A percentile compares a stretch with the other conserved stretches of the same genome.
Evolutionary conservation across 306 rosid genomes (phyloP).

Genomic region (Quercus engelmannii): DNA sequence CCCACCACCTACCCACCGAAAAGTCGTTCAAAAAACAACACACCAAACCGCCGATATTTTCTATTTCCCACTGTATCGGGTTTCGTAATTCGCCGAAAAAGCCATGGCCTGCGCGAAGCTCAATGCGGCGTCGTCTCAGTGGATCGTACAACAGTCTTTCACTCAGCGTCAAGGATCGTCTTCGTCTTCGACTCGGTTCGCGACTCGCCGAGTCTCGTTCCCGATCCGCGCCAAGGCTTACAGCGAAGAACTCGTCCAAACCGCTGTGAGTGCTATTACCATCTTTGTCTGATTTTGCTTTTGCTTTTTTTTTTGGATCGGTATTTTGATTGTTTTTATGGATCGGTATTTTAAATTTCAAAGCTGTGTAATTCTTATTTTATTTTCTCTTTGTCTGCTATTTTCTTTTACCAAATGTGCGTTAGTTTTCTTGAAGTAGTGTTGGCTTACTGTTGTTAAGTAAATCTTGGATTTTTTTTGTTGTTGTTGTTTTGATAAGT

Average conservation of each 20-base stretch:
- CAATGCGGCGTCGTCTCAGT: constrained; percentile 59
- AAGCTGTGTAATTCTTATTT: background rate
- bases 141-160: constrained; percentile 68
- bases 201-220: constrained; percentile 50
- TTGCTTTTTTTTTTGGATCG: too few species aligned
- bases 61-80: background rate
- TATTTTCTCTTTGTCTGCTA: background rate
- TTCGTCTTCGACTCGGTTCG: constrained; percentile 27
- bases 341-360: background rate
- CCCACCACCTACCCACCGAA: background rate
- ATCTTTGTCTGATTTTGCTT: too few species aligned
- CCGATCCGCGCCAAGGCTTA: constrained; percentile 89
- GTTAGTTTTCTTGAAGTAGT: background rate
- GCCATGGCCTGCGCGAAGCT: constrained; percentile 75
- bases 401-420: background rate
- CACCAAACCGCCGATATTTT: background rate
- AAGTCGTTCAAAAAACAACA: background rate
- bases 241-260: constrained; percentile 76
- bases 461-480: constrained; percentile 7
- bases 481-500: background rate
- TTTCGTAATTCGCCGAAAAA: background rate
- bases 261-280: constrained; percentile 41
- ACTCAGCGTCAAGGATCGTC: constrained; percentile 56
- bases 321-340: too few species aligned
- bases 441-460: constrained; percentile 11